Evolutionary conservation across 352 stramenopile genomes (phyloP), one percentile per base, ranked within the genome.

Genomic region (Pythium aquatile): DNA sequence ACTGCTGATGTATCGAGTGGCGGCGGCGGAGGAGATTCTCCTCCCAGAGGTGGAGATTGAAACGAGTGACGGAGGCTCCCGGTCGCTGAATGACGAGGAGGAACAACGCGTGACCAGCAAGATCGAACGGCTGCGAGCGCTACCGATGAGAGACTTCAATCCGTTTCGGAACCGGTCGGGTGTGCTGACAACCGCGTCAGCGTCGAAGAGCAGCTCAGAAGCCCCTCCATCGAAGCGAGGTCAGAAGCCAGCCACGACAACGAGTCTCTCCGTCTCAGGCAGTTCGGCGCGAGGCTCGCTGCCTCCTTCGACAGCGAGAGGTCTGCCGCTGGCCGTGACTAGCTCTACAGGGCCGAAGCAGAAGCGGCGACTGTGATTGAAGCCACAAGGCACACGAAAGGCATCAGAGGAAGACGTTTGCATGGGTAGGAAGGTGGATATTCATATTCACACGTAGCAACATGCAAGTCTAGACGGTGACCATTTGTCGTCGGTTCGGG

Each of bases 401-500:
- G 20, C 20, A 24, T 24, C 20, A 51, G 32, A 48, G 7, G 37
- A 55, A 28, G 49, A 55, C 55, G 57, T 61, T 62, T 49, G 57
- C 63, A 40, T 64, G 61, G 42, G 24, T 56, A 61, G 56, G 30
- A 57, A 64, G 44, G 24, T 51, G 44, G 49, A 65, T 58, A 64
- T 51, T 39, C 49, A 65, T 62, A 63, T 62, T 24, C 14, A 64
- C 57, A 56, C 7, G 24, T 35, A 37, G 46, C 29, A 13, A 32
- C 33, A 53, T 57, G 14, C 35, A 42, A 35, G 28, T 76, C 72
- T 93, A 95, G 63, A 95, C 87, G 14, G 81, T 91, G 53, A 95
- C 68, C 69, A 95, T 80, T 51, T 61, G 69, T 72, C 69, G 69
- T 63, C 87, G 84, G 63, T 95, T 95, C 59, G 87, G 87, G 65